Percentiles rank a stretch among this genome's conserved stretches.
These are phyloP conservation scores for Phytophthora fragariae DNA, from an alignment of 352 stramenopile species.

Conservation along the genomic window DNA sequence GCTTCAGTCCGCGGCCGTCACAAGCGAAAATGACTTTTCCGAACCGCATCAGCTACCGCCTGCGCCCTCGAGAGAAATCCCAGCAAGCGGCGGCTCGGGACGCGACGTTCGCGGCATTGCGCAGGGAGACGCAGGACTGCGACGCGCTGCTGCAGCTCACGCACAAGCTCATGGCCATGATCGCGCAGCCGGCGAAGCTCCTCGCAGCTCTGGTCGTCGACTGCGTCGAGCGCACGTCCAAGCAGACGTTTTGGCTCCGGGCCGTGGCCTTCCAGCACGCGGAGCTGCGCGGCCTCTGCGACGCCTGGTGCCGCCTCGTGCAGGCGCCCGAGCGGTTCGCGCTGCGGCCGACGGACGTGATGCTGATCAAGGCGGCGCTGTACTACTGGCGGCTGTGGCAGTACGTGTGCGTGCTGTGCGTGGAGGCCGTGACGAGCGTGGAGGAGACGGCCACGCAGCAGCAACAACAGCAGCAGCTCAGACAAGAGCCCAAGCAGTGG, in stretches of 20 bases:
- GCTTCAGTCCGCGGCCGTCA: slow-evolving; percentile 29
- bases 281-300: slow-evolving; percentile 40
- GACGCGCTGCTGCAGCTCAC: slow-evolving; percentile 49
- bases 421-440: slow-evolving; percentile 49
- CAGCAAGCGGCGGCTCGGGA: slow-evolving; percentile 27
- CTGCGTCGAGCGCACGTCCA: slow-evolving; percentile 26
- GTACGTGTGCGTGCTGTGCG: slow-evolving; percentile 47
- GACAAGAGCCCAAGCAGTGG: slow-evolving; percentile 9
- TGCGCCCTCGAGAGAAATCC: slow-evolving; percentile 42
- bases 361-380: slow-evolving; percentile 65
- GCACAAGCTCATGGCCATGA: slow-evolving; percentile 55
- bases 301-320: slow-evolving; percentile 42
- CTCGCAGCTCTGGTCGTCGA: slow-evolving; percentile 53
- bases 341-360: slow-evolving; percentile 42
- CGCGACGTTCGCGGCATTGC: slow-evolving; percentile 15
- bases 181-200: slow-evolving; percentile 56
- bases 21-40: slow-evolving; percentile 66
- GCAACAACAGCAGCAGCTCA: too few species aligned
- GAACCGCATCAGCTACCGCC: slow-evolving; percentile 47
- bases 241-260: slow-evolving; percentile 42
- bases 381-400: slow-evolving; percentile 71
- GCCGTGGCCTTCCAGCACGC: slow-evolving; percentile 43
- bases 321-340: slow-evolving; percentile 31
- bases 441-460: slow-evolving; percentile 33
- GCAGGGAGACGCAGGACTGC: slow-evolving; percentile 17